Percentiles rank a stretch among this genome's conserved stretches.
phyloP scores from a whole-genome alignment of 371 early-diverging fungal genomes.

The Nematocida displodere region DNA sequence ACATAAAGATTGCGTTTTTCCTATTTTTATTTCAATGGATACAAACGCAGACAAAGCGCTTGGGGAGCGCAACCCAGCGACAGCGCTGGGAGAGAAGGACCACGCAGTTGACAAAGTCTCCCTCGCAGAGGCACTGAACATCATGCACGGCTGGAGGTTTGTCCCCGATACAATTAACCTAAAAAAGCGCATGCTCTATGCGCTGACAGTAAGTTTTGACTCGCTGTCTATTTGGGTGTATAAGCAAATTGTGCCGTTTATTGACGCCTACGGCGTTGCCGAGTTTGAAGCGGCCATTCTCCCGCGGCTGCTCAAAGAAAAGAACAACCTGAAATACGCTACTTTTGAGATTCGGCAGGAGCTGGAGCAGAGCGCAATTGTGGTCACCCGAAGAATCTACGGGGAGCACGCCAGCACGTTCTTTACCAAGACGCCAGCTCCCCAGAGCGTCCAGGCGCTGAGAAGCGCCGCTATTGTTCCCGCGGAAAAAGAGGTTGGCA shows the following conservation, averaged over 20 bases:
- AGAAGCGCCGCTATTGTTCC: background rate
- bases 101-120: conserved; percentile 1
- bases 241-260: conserved; percentile 45
- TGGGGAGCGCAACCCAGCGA: background rate
- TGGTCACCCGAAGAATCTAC: conserved; percentile 1
- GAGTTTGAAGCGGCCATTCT: conserved; percentile 42
- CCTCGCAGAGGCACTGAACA: conserved; percentile 6
- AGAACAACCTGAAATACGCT: background rate
- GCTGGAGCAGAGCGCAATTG: conserved; percentile 24
- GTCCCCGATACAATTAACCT: conserved; percentile 31
- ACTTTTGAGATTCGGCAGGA: conserved; percentile 28
- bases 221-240: conserved; percentile 42
- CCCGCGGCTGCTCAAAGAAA: conserved; percentile 21
- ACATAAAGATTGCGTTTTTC: too few species aligned
- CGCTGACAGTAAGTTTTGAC: conserved; percentile 38
- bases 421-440: background rate
- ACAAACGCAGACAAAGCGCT: conserved; percentile 7
- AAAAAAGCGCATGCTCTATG: conserved; percentile 38
- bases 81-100: conserved; percentile 7
- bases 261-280: conserved; percentile 19
- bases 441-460: background rate
- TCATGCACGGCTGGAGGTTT: conserved; percentile 46
- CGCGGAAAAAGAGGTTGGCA: background rate
- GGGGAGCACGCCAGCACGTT: background rate
- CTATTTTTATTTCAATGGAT: conserved; percentile 39